Evolutionary conservation across 805 yeast species (phyloP).

Genomic region (Suhomyces xylopsoci): DNA sequence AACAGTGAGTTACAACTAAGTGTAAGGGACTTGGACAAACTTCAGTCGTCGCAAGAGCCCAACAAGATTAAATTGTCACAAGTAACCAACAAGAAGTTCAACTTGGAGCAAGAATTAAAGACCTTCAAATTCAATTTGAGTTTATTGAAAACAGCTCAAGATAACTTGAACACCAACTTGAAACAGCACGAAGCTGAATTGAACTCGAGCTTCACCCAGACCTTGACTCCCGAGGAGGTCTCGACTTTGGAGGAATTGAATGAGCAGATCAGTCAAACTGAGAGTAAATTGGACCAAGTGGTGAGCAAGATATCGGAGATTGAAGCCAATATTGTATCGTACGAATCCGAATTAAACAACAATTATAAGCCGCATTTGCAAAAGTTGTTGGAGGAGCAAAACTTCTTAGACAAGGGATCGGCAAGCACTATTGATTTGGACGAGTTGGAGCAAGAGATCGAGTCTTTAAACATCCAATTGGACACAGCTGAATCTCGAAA

Average conservation of each 20-base stretch:
- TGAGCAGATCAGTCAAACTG: slow-evolving; percentile 33
- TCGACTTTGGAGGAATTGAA: slow-evolving; percentile 35
- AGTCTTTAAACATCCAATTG: slow-evolving; percentile 22
- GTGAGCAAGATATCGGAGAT: slow-evolving; percentile 39
- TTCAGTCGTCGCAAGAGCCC: slow-evolving; percentile 42
- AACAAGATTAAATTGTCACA: slow-evolving; percentile 41
- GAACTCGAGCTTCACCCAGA: slow-evolving; percentile 49
- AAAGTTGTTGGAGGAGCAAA: slow-evolving; percentile 10
- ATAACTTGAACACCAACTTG: slow-evolving; percentile 36
- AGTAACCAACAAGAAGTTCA: slow-evolving; percentile 38
- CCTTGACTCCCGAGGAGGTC: slow-evolving; percentile 50
- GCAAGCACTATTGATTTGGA: slow-evolving; percentile 8
- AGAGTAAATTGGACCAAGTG: slow-evolving; percentile 38
- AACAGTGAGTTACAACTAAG: slow-evolving; percentile 43
- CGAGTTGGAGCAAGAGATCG: slow-evolving; percentile 22
- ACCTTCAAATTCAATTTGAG: slow-evolving; percentile 34
- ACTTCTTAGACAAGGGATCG: slow-evolving; percentile 8
- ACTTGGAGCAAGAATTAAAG: slow-evolving; percentile 42
- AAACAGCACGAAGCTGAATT: slow-evolving; percentile 49
- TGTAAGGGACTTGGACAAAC: slow-evolving; percentile 41
- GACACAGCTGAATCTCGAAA: slow-evolving; percentile 27
- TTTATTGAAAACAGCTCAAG: slow-evolving; percentile 31
- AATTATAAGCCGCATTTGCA: slow-evolving; percentile 50
- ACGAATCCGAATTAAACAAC: slow-evolving; percentile 57
- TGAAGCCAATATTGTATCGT: slow-evolving; percentile 45